Evolutionary conservation across 371 early-diverging fungal genomes (phyloP).

Genomic region (Mucor saturninus): DNA sequence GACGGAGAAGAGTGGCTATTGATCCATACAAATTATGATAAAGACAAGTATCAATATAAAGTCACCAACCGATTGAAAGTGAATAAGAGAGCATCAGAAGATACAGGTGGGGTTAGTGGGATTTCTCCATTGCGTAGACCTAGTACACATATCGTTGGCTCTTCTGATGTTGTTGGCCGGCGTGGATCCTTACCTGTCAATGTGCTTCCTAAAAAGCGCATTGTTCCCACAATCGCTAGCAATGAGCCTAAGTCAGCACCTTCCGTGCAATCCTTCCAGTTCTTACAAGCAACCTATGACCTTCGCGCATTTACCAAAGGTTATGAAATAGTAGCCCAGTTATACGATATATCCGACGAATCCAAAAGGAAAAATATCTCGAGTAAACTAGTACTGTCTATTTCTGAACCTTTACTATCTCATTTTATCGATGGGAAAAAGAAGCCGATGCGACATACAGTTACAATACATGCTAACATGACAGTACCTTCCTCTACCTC

Average conservation of each 20-base stretch:
- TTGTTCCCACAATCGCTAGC: background rate
- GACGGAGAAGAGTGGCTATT: conserved; percentile 12
- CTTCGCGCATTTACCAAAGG: conserved; percentile 26
- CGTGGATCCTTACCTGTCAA: conserved; percentile 19
- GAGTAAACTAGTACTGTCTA: conserved; percentile 7
- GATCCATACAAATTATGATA: conserved; percentile 16
- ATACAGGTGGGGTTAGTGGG: background rate
- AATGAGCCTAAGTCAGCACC: background rate
- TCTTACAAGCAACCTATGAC: conserved; percentile 18
- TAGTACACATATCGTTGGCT: conserved; percentile 7
- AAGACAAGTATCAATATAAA: conserved; percentile 11
- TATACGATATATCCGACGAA: conserved; percentile 9
- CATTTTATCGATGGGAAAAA: conserved; percentile 18
- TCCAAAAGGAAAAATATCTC: conserved; percentile 17
- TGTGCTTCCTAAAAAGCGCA: conserved; percentile 11
- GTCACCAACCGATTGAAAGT: conserved; percentile 4
- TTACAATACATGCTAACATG: conserved; percentile 3
- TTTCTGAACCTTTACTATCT: conserved; percentile 27
- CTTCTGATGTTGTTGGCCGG: background rate
- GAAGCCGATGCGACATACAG: conserved; percentile 14
- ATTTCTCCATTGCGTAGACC: conserved; percentile 7
- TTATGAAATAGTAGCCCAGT: conserved; percentile 24
- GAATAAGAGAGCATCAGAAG: conserved; percentile 1
- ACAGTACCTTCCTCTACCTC: background rate
- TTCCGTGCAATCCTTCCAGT: background rate